Percentiles rank a stretch among this genome's conserved stretches.
These are phyloP conservation scores for Bisporella sp. DNA, from an alignment of 2,329 filamentous ascomycete genomes.

Conservation along the genomic window DNA sequence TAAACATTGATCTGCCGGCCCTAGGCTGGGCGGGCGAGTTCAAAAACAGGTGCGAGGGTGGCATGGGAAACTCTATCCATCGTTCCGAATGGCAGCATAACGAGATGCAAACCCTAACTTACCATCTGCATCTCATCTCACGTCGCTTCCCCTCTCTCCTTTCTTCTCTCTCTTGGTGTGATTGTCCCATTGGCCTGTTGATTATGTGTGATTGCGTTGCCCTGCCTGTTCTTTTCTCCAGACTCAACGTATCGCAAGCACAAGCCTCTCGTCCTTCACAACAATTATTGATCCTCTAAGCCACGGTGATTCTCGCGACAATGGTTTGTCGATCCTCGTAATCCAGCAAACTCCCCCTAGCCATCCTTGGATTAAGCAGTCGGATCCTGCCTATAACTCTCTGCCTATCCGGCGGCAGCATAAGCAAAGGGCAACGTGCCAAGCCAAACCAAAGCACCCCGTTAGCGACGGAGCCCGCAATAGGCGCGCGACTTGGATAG, in stretches of 20 bases:
- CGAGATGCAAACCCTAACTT: not conserved
- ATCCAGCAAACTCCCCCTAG: not conserved
- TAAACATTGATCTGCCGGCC: no score
- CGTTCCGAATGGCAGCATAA: not conserved
- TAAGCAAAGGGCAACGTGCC: not conserved
- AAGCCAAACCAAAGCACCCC: not conserved
- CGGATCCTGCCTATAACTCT: slow-evolving; percentile 10
- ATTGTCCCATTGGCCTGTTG: not conserved
- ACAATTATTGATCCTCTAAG: not conserved
- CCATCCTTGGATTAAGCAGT: not conserved
- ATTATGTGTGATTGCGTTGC: not conserved
- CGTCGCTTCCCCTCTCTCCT: not conserved
- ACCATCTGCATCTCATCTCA: not conserved
- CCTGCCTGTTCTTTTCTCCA: not conserved
- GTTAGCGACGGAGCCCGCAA: slow-evolving; percentile 24
- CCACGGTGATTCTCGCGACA: not conserved
- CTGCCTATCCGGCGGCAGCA: not conserved
- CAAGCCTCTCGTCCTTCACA: not conserved
- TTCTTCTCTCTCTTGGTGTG: not conserved
- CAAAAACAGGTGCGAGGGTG: not conserved
- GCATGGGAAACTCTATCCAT: not conserved
- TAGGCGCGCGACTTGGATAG: slow-evolving; percentile 23
- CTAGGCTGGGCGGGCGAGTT: no score
- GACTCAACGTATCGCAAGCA: not conserved
- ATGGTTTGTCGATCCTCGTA: not conserved